Evolutionary conservation across 768 basidiomycete genomes (phyloP), one percentile per base, ranked within the genome.

Genomic region (Pulveroboletus sp.): DNA sequence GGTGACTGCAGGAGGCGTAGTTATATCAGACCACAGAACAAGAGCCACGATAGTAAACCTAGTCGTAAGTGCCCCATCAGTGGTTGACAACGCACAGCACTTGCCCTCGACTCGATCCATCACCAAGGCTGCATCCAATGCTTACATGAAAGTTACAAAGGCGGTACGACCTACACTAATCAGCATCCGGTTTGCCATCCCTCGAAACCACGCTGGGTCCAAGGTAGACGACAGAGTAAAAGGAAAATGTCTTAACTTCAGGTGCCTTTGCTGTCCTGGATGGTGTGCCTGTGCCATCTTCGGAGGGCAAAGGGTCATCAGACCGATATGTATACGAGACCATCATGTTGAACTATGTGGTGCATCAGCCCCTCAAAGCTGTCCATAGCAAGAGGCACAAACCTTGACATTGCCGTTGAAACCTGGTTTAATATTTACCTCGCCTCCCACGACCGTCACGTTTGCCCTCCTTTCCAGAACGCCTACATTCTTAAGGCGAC

Each of bases 281-380:
- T 8, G 68, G 70, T n/a, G 69, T 73, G 44, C 58, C 72, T 24
- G 78, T 78, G 45, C 79, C 80, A 52, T 81, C 78, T 46, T 85
- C 83, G 1, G 81, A 78, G 12, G 81, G 79, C 3, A 81, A 75
- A 21, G 83, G 77, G 52, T 96, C 94, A 61, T 98, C 95, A 0
- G 91, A 86, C 31, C 88, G 81, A 65, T 98, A 99, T 0, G 93
- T 95, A 68, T 92, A 97, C 3, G 91, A 82, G 2, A 99, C 86
- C 54, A 93, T 79, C 81, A 98, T 85, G 59, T 93, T 93, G 67
- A 93, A 93, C 94, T 97, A 66, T 37, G 31, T n/a, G 43, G 8
- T 10, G 8, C 30, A 32, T 54, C 24, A 63, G 39, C 51, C 14
- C 30, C 5, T 27, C 4, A 8, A 24, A 28, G 9, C 30, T 24